phyloP scores from a whole-genome alignment of 495 filamentous ascomycete species.

The Margaritispora aquatica region DNA sequence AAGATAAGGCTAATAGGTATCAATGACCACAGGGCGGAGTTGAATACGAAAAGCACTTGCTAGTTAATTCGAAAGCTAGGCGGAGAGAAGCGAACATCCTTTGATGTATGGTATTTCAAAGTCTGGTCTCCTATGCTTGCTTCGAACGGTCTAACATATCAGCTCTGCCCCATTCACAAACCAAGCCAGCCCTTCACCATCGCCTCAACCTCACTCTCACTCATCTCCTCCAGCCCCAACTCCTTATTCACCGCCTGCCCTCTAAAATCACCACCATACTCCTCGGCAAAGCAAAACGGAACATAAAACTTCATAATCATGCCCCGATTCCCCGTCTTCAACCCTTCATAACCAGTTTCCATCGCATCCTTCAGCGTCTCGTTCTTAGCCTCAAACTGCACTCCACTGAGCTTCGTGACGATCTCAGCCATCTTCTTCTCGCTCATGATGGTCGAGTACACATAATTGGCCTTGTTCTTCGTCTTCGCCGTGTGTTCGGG shows the following conservation, averaged over 20 bases:
- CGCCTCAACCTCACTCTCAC: background rate
- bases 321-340: background rate
- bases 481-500: conserved; percentile 36
- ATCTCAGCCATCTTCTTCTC: conserved; percentile 4
- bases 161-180: too few relatives aligned
- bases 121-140: too few relatives aligned
- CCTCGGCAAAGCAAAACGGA: conserved; percentile 4
- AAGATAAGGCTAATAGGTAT: too few relatives aligned
- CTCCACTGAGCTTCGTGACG: background rate
- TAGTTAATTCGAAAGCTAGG: too few relatives aligned
- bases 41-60: too few relatives aligned
- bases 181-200: conserved; percentile 30
- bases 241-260: background rate
- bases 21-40: too few relatives aligned
- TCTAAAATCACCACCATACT: conserved; percentile 10
- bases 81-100: too few relatives aligned
- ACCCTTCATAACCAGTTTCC: background rate
- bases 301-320: conserved; percentile 9
- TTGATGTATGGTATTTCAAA: too few relatives aligned
- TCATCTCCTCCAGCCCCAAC: conserved; percentile 8
- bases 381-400: background rate
- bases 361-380: background rate
- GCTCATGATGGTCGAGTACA: conserved; percentile 18
- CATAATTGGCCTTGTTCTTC: conserved; percentile 38
- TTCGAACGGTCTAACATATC: too few relatives aligned